Percentiles rank a stretch among this genome's conserved stretches.
phyloP scores from a whole-genome alignment of 768 basidiomycete species.

The Tremella yokohamensis region DNA sequence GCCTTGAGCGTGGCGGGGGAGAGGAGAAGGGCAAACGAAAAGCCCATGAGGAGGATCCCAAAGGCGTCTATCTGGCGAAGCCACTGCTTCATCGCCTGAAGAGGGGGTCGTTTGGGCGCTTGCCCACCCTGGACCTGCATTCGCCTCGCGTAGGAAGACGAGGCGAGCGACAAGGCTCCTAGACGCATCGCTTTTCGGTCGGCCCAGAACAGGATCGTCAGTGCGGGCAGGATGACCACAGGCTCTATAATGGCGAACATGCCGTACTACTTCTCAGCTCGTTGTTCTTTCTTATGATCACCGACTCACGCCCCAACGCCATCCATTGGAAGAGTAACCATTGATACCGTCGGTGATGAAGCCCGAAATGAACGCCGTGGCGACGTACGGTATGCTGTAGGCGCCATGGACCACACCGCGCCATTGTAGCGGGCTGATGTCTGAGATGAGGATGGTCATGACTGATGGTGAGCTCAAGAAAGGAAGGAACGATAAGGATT shows the following conservation, averaged over 20 bases:
- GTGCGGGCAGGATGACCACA: constrained; percentile 34
- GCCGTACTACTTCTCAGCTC: constrained; percentile 26
- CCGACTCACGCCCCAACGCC: constrained; percentile 48
- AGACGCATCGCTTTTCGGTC: constrained; percentile 35
- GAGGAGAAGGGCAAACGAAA: constrained; percentile 38
- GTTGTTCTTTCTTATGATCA: not conserved
- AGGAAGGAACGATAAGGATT: not conserved
- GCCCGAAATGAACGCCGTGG: constrained; percentile 44
- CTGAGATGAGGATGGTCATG: constrained; percentile 43
- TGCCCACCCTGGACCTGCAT: constrained; percentile 12
- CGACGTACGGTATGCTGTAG: constrained; percentile 41
- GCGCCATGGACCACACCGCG: constrained; percentile 44
- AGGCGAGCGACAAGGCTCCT: constrained; percentile 38
- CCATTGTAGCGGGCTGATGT: constrained; percentile 49
- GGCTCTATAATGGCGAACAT: constrained; percentile 49
- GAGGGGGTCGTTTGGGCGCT: constrained; percentile 6
- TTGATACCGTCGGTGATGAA: constrained; percentile 36
- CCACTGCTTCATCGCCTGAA: constrained; percentile 23
- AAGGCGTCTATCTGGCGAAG: constrained; percentile 33
- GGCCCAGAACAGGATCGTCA: constrained; percentile 45
- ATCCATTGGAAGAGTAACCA: constrained; percentile 34
- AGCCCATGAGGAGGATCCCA: constrained; percentile 42
- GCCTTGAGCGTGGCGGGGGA: constrained; percentile 41
- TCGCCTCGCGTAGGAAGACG: constrained; percentile 30
- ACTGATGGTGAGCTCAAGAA: constrained; percentile 10